phyloP scores from a whole-genome alignment of 345 rosid genomes.

The Eutrema yunnanense region DNA sequence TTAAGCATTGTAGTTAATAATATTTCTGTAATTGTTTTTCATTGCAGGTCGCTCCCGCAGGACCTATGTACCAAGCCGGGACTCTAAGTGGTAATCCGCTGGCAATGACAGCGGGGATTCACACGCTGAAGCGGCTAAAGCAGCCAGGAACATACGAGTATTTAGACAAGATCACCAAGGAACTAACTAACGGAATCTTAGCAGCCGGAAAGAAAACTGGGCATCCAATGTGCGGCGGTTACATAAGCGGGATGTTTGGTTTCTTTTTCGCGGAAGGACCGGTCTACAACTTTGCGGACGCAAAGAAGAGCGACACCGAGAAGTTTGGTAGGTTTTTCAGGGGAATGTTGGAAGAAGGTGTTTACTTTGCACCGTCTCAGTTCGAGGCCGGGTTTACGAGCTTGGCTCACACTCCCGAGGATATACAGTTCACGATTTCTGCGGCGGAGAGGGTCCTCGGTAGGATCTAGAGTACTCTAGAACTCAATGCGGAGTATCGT shows the following conservation, averaged over 20 bases:
- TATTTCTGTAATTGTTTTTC: not conserved
- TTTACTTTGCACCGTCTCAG: constrained; percentile 95
- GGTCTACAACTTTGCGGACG: constrained; percentile 67
- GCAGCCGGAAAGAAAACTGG: constrained; percentile 82
- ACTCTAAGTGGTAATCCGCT: constrained; percentile 93
- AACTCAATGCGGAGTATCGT: not conserved
- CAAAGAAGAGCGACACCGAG: constrained; percentile 72
- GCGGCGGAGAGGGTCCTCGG: constrained; percentile 77
- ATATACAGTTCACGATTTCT: constrained; percentile 61
- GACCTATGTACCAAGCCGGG: constrained; percentile 98
- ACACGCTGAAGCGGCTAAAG: constrained; percentile 62
- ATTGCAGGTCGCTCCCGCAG: constrained; percentile 75
- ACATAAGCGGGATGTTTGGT: constrained; percentile 86
- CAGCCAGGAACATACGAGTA: constrained; percentile 77
- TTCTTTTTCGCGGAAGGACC: constrained; percentile 95
- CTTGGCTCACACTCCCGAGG: constrained; percentile 76
- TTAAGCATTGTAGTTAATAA: not conserved
- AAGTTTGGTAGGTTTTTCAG: constrained; percentile 71
- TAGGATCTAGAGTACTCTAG: constrained; percentile 39
- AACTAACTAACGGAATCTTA: constrained; percentile 61
- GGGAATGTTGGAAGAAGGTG: constrained; percentile 93
- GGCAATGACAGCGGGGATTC: constrained; percentile 94
- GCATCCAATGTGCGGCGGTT: constrained; percentile 81
- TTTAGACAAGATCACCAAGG: constrained; percentile 62
- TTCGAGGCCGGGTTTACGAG: constrained; percentile 98